Evolutionary conservation across 192 early-diverging fungal genomes (phyloP), one percentile per base, ranked within the genome.

Genomic region (Podila horticola): DNA sequence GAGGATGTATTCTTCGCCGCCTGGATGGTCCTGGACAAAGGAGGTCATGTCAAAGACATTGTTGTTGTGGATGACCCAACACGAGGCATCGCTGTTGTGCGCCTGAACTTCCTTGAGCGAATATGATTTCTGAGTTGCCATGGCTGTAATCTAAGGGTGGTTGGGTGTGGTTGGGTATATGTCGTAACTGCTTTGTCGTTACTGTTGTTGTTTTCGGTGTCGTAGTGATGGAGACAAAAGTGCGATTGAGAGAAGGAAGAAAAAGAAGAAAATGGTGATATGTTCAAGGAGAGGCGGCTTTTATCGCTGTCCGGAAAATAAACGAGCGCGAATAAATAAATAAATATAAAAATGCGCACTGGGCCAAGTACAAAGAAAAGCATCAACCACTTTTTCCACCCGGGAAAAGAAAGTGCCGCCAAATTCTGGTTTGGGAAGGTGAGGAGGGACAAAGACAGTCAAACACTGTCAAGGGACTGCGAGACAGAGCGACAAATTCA

Each of bases 1-100:
- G 76, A 95, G 84, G 34, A 99, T 87, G 38, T 93, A 84, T 34
- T 99, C 97, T 31, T 92, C 92, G 20, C 97, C 97, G 48, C 97
- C 97, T 0, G 97, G 97, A 75, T 99, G 96, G 82, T 97, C 96
- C 11, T 84, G 82, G 68, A 93, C 89, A 84, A 99, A 99, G 62
- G 90, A 72, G 20, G 97, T 94, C 59, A 97, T 76, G 88, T 97
- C 95, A 82, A 94, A 98, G 48, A 97, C 94, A 52, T 94, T 92
- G 83, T 90, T 90, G 30, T 91, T 82, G 69, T 91, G 87, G 31
- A 94, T 88, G 1, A 96, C 88, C 97, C 97, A 98, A 49, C 94
- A 88, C 10, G 94, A 94, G 36, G 85, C 71, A 5, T 79, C 77
- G 22, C 75, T 90, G 75, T 90, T 91, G 84, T 98, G 95, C 36